These are phyloP conservation scores for Aspergillus puulaauensis DNA, from an alignment of 2,329 filamentous ascomycete species.

Conservation along the genomic window DNA sequence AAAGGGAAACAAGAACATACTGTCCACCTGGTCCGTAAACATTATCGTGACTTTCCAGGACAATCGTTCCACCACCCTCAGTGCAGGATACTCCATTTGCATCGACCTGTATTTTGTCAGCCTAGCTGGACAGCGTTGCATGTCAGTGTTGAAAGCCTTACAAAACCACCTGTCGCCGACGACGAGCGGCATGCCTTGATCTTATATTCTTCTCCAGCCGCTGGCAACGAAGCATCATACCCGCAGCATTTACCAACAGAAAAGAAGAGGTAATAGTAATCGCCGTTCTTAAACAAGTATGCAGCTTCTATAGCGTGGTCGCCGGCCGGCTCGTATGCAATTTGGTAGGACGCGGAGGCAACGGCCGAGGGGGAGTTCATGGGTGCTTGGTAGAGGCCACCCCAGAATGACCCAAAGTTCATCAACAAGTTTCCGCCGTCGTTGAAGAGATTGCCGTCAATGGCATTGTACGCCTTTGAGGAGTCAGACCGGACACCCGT, in stretches of 20 bases:
- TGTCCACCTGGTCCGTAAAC: constrained; percentile 68
- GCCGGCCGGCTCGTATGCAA: constrained; percentile 55
- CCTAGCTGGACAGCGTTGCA: not conserved
- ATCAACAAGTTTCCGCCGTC: constrained; percentile 47
- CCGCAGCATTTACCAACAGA: constrained; percentile 61
- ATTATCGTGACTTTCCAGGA: constrained; percentile 55
- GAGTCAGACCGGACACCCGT: constrained; percentile 37
- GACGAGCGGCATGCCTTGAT: constrained; percentile 64
- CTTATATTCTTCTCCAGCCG: constrained; percentile 62
- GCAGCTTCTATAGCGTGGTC: constrained; percentile 57
- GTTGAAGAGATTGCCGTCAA: constrained; percentile 58
- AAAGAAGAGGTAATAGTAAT: constrained; percentile 66
- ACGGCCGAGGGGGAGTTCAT: constrained; percentile 42
- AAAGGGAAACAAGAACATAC: constrained; percentile 30
- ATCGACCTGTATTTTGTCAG: constrained; percentile 43
- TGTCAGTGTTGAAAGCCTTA: constrained; percentile 23
- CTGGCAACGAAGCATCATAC: constrained; percentile 54
- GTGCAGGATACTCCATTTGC: constrained; percentile 54
- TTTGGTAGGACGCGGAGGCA: constrained; percentile 42
- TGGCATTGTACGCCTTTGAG: constrained; percentile 56
- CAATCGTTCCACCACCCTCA: constrained; percentile 58
- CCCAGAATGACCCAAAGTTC: constrained; percentile 70
- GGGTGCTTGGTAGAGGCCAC: constrained; percentile 60
- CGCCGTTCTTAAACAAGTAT: constrained; percentile 56
- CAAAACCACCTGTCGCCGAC: constrained; percentile 54